These are phyloP conservation scores for Diaporthe aspalathi DNA, from an alignment of 2,329 filamentous ascomycete species.

Conservation along the genomic window DNA sequence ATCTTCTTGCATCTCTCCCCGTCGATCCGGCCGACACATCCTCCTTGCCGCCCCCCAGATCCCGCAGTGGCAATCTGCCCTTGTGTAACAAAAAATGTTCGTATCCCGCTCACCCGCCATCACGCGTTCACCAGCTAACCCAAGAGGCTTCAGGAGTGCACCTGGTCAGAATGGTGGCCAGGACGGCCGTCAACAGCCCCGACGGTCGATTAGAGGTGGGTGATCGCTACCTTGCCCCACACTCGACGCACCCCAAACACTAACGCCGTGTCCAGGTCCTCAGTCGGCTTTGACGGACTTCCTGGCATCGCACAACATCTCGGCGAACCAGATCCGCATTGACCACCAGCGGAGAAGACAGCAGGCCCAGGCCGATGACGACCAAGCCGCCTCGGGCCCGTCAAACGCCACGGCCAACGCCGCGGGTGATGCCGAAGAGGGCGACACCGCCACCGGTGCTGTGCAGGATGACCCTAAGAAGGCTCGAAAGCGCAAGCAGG, in stretches of 20 bases:
- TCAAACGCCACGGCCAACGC: slow-evolving; percentile 34
- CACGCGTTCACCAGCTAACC: neutral
- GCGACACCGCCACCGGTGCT: slow-evolving; percentile 39
- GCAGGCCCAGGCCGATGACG: slow-evolving; percentile 47
- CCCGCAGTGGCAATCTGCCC: neutral
- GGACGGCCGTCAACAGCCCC: slow-evolving; percentile 11
- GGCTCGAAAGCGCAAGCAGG: slow-evolving; percentile 65
- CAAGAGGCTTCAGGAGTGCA: slow-evolving; percentile 2
- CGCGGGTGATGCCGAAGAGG: slow-evolving; percentile 44
- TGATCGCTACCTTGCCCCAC: slow-evolving; percentile 8
- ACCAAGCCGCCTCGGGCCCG: slow-evolving; percentile 45
- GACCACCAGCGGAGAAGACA: slow-evolving; percentile 60
- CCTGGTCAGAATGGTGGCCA: slow-evolving; percentile 43
- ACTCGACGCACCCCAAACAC: neutral
- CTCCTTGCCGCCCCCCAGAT: neutral
- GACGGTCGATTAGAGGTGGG: slow-evolving; percentile 37
- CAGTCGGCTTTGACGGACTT: slow-evolving; percentile 67
- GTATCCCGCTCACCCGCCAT: neutral
- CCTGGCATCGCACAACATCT: slow-evolving; percentile 77
- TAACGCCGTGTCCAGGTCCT: slow-evolving; percentile 25
- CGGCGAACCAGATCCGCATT: slow-evolving; percentile 64
- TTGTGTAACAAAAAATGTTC: slow-evolving; percentile 11
- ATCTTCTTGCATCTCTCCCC: neutral
- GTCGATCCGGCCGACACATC: neutral
- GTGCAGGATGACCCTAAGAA: slow-evolving; percentile 47